Evolutionary conservation across 1,284 basidiomycete species (phyloP).

Genomic region (Boletellus sp.): DNA sequence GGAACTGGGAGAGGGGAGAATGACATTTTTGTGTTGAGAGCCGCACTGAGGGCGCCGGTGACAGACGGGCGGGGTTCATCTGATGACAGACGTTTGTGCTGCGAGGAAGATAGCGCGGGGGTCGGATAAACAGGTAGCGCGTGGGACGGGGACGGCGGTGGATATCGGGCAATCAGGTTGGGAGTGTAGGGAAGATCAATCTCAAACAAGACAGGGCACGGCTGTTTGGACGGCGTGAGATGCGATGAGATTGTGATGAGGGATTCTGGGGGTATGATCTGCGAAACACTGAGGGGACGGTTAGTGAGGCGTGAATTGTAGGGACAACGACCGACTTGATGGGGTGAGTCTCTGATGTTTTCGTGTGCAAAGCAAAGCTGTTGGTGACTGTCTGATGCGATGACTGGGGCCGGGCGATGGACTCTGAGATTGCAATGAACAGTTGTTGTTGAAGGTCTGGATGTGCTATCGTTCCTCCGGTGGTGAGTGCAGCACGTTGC

Average conservation of each 20-base stretch:
- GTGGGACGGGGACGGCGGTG: conserved; percentile 19
- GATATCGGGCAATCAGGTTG: conserved; percentile 35
- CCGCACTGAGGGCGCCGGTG: conserved; percentile 43
- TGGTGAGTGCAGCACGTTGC: conserved; percentile 26
- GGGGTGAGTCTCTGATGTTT: conserved; percentile 81
- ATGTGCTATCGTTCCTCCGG: conserved; percentile 16
- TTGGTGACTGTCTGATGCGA: conserved; percentile 5
- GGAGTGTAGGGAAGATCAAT: conserved; percentile 42
- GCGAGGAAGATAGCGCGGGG: conserved; percentile 16
- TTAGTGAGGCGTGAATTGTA: conserved; percentile 8
- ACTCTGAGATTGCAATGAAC: conserved; percentile 20
- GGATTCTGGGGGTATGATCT: conserved; percentile 61
- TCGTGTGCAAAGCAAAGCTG: conserved; percentile 36
- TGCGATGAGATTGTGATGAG: conserved; percentile 56
- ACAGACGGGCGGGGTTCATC: conserved; percentile 34
- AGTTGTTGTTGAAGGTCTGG: conserved; percentile 25
- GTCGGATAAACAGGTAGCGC: conserved; percentile 11
- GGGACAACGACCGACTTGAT: conserved; percentile 58
- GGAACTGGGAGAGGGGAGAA: conserved; percentile 19
- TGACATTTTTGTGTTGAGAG: conserved; percentile 40
- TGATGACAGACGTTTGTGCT: conserved; percentile 22
- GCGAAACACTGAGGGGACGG: conserved; percentile 50
- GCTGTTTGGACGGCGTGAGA: conserved; percentile 32
- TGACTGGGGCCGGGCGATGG: conserved; percentile 5
- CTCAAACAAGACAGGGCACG: conserved; percentile 47